Base-by-base conservation (phyloP, 2,329 filamentous ascomycete species). In the Xylaria sp. region DNA sequence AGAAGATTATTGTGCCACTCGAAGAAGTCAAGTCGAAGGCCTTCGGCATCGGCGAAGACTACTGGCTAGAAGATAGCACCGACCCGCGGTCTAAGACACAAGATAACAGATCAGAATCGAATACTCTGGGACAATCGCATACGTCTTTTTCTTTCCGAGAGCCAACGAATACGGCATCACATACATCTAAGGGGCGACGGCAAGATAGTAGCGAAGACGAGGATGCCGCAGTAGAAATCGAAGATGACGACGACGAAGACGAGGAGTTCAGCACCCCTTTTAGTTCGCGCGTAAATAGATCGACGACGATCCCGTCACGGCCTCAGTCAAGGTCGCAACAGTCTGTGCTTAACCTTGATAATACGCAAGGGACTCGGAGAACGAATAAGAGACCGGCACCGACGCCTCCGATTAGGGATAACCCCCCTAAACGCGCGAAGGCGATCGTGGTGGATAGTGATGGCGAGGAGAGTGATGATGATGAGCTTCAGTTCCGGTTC, bases 31-130 rank as follows among this genome's bases (percentile, higher is more conserved):
- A 84, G 68, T 81, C 81, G 53, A 90, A 90, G 66, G 84, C 85
- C 44, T 89, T 87, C 68, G 89, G 89, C 1, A 82, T 92, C 30
- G 88, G 88, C 0, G 88, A 92, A 54, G 83, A 88, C 51, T 91
- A 92, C 74, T 93, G 90, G 86, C 78, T 89, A 1, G 82, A 88
- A 60, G 79, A 82, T 61, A 57, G 37, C 37, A 58, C 50, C 34
- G 55, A 64, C 37, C 70, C 73, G 56, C 68, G 58, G 57, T 62
- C 60, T 9, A 74, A 66, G 55, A 72, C 66, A 57, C 72, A 70
- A 54, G 55, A 66, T 57, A 60, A 71, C 64, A 59, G 66, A 47
- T 68, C 68, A 53, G 63, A 65, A 52, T 58, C 60, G 9, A 59
- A 59, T 47, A 67, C 59, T 48, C 65, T 67, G n/a, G 23, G 23